Conservation (phyloP, 139 green algal species). For the Volvox reticuliferus region DNA sequence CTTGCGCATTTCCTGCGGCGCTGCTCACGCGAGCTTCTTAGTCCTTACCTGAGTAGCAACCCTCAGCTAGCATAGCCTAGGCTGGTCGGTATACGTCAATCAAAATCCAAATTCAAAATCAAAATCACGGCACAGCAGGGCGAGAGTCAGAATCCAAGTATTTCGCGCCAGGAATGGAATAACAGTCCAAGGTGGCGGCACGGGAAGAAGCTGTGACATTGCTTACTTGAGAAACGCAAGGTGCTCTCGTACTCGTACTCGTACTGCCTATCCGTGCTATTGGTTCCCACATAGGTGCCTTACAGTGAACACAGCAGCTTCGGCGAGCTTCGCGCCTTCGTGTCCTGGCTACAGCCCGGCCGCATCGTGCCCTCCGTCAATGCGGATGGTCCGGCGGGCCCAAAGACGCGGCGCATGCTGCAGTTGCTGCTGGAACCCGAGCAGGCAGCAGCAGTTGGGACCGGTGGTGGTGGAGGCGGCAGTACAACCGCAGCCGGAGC, state of each 20-base stretch:
- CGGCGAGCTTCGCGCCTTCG: constrained; percentile 78
- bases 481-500: neutral
- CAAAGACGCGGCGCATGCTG: constrained; percentile 51
- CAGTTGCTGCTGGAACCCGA: constrained; percentile 40
- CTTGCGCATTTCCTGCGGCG: neutral
- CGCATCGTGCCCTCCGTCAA: constrained; percentile 78
- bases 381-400: constrained; percentile 73
- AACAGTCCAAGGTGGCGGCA: too few species aligned
- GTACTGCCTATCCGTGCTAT: too few species aligned
- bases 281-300: constrained; percentile 70
- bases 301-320: constrained; percentile 89
- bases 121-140: too few species aligned
- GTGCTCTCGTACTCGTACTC: too few species aligned
- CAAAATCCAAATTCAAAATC: too few species aligned
- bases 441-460: neutral
- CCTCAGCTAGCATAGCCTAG: too few species aligned
- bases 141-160: too few species aligned
- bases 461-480: neutral
- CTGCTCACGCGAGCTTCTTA: neutral
- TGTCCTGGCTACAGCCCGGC: constrained; percentile 72
- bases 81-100: too few species aligned
- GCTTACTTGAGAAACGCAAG: too few species aligned
- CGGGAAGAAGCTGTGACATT: too few species aligned
- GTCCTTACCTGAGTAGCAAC: too few species aligned
- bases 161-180: too few species aligned